phyloP scores from a whole-genome alignment of 345 rosid species.

The Mercurialis annua region DNA sequence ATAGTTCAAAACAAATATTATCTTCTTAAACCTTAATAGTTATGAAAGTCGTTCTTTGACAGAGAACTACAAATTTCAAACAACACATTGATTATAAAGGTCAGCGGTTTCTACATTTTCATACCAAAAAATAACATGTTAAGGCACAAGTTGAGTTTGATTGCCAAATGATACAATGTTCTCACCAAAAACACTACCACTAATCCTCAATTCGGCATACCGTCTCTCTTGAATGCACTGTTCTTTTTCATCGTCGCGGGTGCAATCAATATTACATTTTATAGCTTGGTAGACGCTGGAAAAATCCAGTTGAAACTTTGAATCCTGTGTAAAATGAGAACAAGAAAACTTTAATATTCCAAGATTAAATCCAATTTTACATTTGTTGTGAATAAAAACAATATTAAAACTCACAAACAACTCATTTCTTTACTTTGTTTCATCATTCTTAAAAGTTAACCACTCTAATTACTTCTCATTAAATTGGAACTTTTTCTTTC shows the following conservation, averaged over 20 bases:
- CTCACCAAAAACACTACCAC: constrained; percentile 82
- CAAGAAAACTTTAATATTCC: not conserved
- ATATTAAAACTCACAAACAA: not conserved
- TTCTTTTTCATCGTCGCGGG: constrained; percentile 49
- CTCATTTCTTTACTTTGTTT: not conserved
- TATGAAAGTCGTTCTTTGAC: too few species aligned
- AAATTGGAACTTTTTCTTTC: too few species aligned
- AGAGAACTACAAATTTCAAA: too few species aligned
- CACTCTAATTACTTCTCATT: not conserved
- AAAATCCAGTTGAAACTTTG: constrained; percentile 70
- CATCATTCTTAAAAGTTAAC: not conserved
- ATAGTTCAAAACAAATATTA: too few species aligned
- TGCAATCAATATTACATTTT: constrained; percentile 76
- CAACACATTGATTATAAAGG: constrained; percentile 84
- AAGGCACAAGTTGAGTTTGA: constrained; percentile 64
- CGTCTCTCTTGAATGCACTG: constrained; percentile 82
- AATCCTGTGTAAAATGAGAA: constrained; percentile 52
- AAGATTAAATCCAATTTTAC: not conserved
- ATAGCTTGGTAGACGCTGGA: constrained; percentile 70
- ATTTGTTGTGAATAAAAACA: not conserved
- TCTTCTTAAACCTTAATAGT: too few species aligned
- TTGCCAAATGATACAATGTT: constrained; percentile 82
- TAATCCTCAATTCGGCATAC: constrained; percentile 85
- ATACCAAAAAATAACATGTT: constrained; percentile 82
- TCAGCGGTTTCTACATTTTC: constrained; percentile 88